Conservation (phyloP, 2,329 filamentous ascomycete species). For the Tolypocladium paradoxum region DNA sequence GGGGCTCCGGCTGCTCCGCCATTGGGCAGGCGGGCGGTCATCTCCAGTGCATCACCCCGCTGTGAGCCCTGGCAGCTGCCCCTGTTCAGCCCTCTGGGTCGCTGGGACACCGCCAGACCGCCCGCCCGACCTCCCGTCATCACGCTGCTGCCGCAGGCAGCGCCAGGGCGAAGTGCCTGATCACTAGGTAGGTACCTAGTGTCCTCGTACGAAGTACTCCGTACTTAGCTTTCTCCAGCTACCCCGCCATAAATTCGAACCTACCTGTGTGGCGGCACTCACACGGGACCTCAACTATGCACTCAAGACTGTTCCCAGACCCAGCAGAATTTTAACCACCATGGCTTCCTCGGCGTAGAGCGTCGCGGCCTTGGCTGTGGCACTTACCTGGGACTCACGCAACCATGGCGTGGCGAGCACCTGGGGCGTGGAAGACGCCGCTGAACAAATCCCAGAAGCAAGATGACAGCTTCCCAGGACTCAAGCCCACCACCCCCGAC, state of each 20-base stretch:
- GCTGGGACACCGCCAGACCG: background rate
- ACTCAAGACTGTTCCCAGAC: background rate
- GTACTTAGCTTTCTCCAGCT: no score
- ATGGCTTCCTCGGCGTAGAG: conserved; percentile 40
- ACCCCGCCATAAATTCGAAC: background rate
- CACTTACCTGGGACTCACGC: conserved; percentile 23
- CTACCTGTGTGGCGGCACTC: background rate
- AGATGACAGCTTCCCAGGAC: conserved; percentile 41
- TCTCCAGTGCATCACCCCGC: background rate
- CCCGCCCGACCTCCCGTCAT: no score
- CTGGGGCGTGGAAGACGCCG: conserved; percentile 37
- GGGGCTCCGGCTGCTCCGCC: no score
- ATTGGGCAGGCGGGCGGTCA: background rate
- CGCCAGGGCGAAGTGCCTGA: no score
- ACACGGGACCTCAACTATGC: background rate
- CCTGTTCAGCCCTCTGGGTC: background rate
- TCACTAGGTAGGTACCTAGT: no score
- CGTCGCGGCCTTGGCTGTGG: conserved; percentile 45
- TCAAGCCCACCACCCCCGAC: conserved; percentile 32
- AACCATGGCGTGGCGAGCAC: conserved; percentile 42
- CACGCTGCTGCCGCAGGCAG: no score
- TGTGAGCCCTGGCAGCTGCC: background rate
- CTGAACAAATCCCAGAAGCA: conserved; percentile 27
- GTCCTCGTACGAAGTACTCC: no score
- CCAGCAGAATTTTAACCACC: background rate